Base-by-base conservation (phyloP, 495 filamentous ascomycete genomes). In the Trichoderma virens region DNA sequence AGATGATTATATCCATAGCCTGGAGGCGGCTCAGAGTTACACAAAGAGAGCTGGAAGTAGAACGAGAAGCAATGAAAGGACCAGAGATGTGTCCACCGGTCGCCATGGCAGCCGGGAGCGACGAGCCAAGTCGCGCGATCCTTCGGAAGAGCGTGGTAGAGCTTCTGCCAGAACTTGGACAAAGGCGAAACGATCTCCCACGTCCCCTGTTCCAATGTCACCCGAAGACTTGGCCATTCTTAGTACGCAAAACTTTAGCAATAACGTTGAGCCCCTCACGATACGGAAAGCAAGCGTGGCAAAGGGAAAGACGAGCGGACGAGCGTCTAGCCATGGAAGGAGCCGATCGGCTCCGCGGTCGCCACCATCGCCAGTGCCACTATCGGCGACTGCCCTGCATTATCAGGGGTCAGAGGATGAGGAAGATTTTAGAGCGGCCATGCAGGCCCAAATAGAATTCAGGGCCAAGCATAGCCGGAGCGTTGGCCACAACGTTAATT, bases 201-300 rank as follows among this genome's bases (percentile, higher is more conserved):
- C 90, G 51, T 96, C 92, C 11, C 92, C 92, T 0, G 85, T 95
- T 14, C 90, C 91, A 20, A 96, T 97, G 92, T 93, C 91, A 1
- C 90, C 91, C 0, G 90, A 96, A 67, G 90, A 94, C 65, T 68
- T 90, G 67, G 83, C 85, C 68, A 83, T 80, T 67, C 78, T 85
- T 39, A 78, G 82, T 60, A 82, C 74, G 0, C 78, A 76, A 1
- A 79, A 70, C 34, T 66, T 75, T 18, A 60, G 68, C 54, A 67
- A 72, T 27, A 65, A 66, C 32, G 64, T 67, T 59, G 78, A 82
- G 59, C 76, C 78, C 23, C 65, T 68, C 45, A 80, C 76, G 28
- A 77, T 79, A 64, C 71, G 73, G 61, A 75, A 80, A 67, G 66
- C 72, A 34, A 70, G 71, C 67, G 64, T 73, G 65, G 73, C 79